Evolutionary conservation across 2,329 filamentous ascomycete species (phyloP), one percentile per base, ranked within the genome.

Genomic region (Tolypocladium sp.): DNA sequence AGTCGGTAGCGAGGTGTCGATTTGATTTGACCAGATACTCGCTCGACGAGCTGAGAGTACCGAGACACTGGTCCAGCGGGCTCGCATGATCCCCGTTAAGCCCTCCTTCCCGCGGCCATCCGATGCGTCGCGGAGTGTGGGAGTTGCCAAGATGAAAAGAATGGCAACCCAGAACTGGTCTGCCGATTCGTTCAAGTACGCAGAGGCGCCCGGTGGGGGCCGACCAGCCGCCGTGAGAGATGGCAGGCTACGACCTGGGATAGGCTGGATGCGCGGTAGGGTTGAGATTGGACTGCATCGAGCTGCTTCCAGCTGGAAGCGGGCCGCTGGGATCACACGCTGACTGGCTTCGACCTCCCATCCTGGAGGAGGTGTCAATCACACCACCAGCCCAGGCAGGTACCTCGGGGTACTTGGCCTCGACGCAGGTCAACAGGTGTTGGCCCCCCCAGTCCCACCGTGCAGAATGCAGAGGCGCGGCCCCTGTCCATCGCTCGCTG

Each of bases 131-230:
- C 55, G 41, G 55, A 41, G 27, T 35, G 25, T 56, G 25, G 30
- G 6, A 6, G 38, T 35, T 42, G 55, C 46, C 27, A 52, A 15
- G 27, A 52, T n/a, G 27, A 52, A 27, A 30, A 20, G 27, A n/a
- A 52, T 13, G 20, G 49, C 20, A 35, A 52, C 49, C 7, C 49
- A 35, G 49, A 13, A 3, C 49, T 13, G 10, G 49, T 35, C 37
- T 58, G 57, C 57, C 57, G 57, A 56, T 58, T 58, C 52, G 57
- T 13, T 25, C 33, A 12, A 54, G 27, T 30, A 38, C 37, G 54
- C n/a, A 42, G 38, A 30, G 54, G 54, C 54, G 38, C 9, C 25
- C 9, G 10, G 35, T 55, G 52, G 52, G 52, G 52, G 52, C 53
- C 22, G 51, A 35, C 57, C 57, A 58, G 57, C 57, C 57, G 57